Evolutionary conservation across 257 asterid species (phyloP).

Genomic region (Osmanthus fragrans): DNA sequence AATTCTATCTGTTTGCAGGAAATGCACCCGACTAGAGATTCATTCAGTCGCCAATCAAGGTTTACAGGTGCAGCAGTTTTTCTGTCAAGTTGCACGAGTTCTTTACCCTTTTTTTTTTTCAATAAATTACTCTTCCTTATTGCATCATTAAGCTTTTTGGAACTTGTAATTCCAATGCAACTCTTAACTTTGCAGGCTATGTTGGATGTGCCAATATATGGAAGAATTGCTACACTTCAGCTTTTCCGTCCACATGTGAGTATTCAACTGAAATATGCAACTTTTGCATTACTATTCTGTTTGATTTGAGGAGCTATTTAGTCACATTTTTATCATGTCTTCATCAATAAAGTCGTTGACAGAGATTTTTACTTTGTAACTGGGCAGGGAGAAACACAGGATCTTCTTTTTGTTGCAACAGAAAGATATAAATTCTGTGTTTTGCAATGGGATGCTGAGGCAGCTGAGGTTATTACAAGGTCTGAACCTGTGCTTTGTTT

Average conservation of each 20-base stretch:
- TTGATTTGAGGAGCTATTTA: constrained; percentile 9
- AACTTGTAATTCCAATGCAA: constrained; percentile 7
- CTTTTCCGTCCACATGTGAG: constrained; percentile 98
- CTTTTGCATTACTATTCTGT: constrained; percentile 16
- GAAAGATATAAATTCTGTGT: constrained; percentile 93
- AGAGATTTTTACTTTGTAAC: constrained; percentile 10
- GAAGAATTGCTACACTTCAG: constrained; percentile 97
- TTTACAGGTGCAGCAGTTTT: constrained; percentile 60
- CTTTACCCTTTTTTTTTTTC: background rate
- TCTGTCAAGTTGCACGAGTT: constrained; percentile 12
- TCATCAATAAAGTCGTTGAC: background rate
- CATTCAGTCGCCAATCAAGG: constrained; percentile 88
- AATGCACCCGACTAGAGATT: constrained; percentile 91
- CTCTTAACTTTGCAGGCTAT: constrained; percentile 64
- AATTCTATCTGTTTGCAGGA: constrained; percentile 51
- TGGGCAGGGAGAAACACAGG: constrained; percentile 90
- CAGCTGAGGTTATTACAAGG: constrained; percentile 80
- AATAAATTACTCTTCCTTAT: constrained; percentile 5
- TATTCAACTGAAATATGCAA: constrained; percentile 19
- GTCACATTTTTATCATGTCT: background rate
- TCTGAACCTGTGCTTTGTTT: constrained; percentile 22
- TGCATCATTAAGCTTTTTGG: constrained; percentile 5
- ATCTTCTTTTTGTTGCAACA: constrained; percentile 82
- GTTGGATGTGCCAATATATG: constrained; percentile 98
- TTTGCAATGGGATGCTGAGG: constrained; percentile 88